Evolutionary conservation across 139 green algal genomes (phyloP), one percentile per base, ranked within the genome.

Genomic region (Closterium sp.): DNA sequence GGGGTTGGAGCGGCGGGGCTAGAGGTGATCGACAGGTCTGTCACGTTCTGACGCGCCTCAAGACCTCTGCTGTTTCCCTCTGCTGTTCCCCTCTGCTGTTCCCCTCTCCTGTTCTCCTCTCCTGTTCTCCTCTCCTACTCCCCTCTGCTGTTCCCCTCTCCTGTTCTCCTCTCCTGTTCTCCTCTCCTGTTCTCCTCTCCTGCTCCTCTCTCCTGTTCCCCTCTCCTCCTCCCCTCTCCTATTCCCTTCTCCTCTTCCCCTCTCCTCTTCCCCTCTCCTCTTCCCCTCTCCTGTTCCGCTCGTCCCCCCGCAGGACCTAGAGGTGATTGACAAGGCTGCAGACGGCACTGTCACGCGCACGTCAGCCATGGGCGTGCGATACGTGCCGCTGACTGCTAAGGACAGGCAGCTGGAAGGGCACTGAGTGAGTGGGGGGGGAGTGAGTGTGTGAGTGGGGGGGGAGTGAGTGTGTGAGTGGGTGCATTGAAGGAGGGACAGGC

Each of bases 301-400:
- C 16, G 31, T 1, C 21, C 25, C 81, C 81, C 19, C 32, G 10
- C 92, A 94, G 92, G 55, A 85, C 9, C 90, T 94, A 30, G 69
- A 93, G 86, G 64, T 94, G n/a, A 33, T 93, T 28, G 92, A 94
- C 90, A 94, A 94, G 83, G 43, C 2, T 21, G 33, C 35, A 34
- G 91, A 94, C 38, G 92, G 92, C 25, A 90, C 33, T 30, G 38
- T 94, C 16, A 12, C 19, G 10, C 33, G 91, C 16, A 33, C 89
- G 28, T 32, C 33, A 19, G 87, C 90, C 33, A 94, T 94, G 86
- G 91, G 91, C 31, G 92, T 94, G 64, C 86, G 85, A 1, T 94
- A 94, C 35, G 92, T 94, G 33, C 92, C 92, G 2, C 92, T 94
- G 32, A 94, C 89, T 33, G 84, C 87, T 23, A 91, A 84, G 33